Base-by-base conservation (phyloP, 2,329 filamentous ascomycete species). In the Talaromyces sp. region DNA sequence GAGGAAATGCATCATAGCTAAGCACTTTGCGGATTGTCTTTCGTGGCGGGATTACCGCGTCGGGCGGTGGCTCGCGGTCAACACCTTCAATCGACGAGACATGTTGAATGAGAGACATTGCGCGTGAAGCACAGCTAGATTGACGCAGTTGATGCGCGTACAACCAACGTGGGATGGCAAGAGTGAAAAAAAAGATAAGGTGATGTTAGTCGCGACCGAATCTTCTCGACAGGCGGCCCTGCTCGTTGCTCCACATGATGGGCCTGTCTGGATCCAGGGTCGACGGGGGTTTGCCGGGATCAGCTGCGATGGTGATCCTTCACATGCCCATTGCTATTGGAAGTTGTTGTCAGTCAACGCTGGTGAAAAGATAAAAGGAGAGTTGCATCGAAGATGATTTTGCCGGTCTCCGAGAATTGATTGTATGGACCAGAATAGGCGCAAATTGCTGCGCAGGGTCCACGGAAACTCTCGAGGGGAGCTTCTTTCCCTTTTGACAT, bases 41-140 rank as follows among this genome's bases (percentile, higher is more conserved):
- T 16, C 68, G 58, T 33, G 64, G 47, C 52, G 57, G 19, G 2
- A 45, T 67, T 71, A 61, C 68, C 22, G 37, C 68, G 37, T 73
- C 73, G 9, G 70, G 11, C 3, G 66, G 47, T 54, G 65, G 68
- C 52, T 82, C 79, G 65, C 80, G 76, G 70, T 84, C 82, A 56
- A 75, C 75, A 68, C 82, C 82, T 71, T 84, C 82, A 70, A 82
- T 76, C 60, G 78, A 76, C 57, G 81, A 81, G 64, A 84, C 82
- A 72, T 83, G 82, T 72, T 84, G 82, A 66, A 82, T 76, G 61
- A 85, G 75, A 71, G 83, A 84, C 82, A 85, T 84, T 60, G 45
- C 33, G 35, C n/a, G 22, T 7, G 13, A 37, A 52, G 24, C n/a
- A 5, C 58, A 50, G 39, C 8, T 49, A 27, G 16, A 5, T 22